Evolutionary conservation across 2,329 filamentous ascomycete genomes (phyloP).

Genomic region (Penicillium verrucosum): DNA sequence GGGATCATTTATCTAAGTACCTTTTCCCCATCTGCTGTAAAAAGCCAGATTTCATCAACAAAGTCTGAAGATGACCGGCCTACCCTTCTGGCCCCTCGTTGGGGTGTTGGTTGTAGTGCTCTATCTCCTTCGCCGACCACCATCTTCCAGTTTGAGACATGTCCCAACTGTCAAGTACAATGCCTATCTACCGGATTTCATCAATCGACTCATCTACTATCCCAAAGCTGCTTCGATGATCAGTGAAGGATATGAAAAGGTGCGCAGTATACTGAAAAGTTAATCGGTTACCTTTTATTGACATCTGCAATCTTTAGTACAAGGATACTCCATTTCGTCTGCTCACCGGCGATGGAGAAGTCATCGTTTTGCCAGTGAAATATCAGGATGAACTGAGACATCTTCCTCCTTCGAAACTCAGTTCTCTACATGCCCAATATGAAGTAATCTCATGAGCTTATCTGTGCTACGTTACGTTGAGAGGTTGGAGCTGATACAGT

Average conservation of each 20-base stretch:
- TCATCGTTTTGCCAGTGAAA: constrained; percentile 28
- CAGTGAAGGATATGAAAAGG: constrained; percentile 26
- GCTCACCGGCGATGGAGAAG: constrained; percentile 29
- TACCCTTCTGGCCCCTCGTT: constrained; percentile 9
- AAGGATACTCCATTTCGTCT: constrained; percentile 27
- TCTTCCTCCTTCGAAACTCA: constrained; percentile 19
- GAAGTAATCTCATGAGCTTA: constrained; percentile 15
- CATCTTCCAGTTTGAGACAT: constrained; percentile 11
- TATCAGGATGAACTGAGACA: constrained; percentile 27
- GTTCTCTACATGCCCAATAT: constrained; percentile 28
- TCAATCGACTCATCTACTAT: constrained; percentile 29
- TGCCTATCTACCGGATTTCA: constrained; percentile 20
- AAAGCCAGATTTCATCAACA: background rate
- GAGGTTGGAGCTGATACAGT: background rate
- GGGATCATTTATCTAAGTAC: constrained; percentile 1
- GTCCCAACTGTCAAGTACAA: constrained; percentile 25
- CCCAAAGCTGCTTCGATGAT: constrained; percentile 23
- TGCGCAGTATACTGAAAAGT: constrained; percentile 5
- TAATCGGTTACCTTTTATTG: background rate
- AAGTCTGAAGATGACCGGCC: constrained; percentile 4
- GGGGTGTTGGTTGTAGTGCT: constrained; percentile 7
- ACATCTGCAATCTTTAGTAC: constrained; percentile 19
- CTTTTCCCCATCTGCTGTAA: background rate
- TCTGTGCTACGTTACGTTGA: background rate
- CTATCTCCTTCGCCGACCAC: constrained; percentile 9